Evolutionary conservation across 257 asterid genomes (phyloP), one percentile per base, ranked within the genome.

Genomic region (Nyctanthes arbortristis): DNA sequence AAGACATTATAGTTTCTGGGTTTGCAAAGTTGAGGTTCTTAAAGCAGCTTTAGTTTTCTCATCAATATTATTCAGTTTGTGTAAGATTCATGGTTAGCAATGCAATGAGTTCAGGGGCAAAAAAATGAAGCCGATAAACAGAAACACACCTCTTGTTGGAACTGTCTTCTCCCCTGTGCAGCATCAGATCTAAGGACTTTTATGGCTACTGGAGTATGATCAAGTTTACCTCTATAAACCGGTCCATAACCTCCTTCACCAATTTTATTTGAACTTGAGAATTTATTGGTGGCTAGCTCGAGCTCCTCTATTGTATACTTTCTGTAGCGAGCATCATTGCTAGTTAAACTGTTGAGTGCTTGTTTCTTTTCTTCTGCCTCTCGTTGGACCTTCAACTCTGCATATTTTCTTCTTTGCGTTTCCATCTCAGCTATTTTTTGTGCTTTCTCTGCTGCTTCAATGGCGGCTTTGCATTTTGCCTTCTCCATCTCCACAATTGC

Each of bases 181-280:
- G 93, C 97, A 77, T 91, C 95, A 11, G 97, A 69, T 64, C 95
- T 77, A 35, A 91, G 92, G 70, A 83, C 80, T 76, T 89, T 87
- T 66, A 91, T 89, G 62, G 97, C 96, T 43, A 91, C 96, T 0
- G 87, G 84, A 2, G 96, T 91, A 76, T 89, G 91, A 75, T 91
- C 97, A 24, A 91, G 95, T 70, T 73, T 89, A 45, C 81, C 97
- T 78, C 70, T 77, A 61, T 65, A 89, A 65, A 91, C 97, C 2
- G 97, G 97, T 12, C 97, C 96, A 69, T 91, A 91, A 67, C 95
- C 96, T 36, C 97, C 97, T 85, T 91, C 97, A 1, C 96, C 97
- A 22, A 91, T 69, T 66, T 82, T 91, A 76, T 73, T 75, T 28
- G 87, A 75, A 14, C 29, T 75, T 0, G 93, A 69, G 70, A 89